A percentile compares a stretch with the other conserved stretches of the same genome.
These are phyloP conservation scores for Alternaria triticina DNA, from an alignment of 2,329 filamentous ascomycete species.

Conservation along the genomic window DNA sequence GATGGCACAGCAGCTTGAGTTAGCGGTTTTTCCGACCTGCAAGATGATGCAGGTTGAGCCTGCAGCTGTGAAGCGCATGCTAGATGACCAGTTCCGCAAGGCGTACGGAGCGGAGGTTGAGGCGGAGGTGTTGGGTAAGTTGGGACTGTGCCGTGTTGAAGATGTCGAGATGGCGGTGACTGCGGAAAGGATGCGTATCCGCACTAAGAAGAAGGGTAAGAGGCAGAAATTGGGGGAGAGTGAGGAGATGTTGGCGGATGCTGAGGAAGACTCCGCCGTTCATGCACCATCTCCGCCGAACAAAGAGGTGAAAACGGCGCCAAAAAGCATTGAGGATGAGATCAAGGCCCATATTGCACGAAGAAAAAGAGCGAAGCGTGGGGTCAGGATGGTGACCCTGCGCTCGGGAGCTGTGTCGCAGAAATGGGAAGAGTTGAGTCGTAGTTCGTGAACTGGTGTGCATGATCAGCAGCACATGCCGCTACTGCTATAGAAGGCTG, in stretches of 20 bases:
- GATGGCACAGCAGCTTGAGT: slow-evolving; percentile 2
- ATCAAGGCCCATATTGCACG: neutral
- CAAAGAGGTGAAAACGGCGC: neutral
- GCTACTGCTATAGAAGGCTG: neutral
- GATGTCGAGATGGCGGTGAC: neutral
- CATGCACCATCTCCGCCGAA: neutral
- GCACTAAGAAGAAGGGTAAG: neutral
- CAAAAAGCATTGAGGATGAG: neutral
- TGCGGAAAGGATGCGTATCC: neutral
- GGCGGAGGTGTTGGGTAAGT: neutral
- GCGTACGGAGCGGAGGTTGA: slow-evolving; percentile 2
- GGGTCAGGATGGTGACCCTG: neutral
- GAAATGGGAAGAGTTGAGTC: neutral
- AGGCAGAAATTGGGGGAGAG: neutral
- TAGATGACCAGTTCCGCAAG: slow-evolving; percentile 8
- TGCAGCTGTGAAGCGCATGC: slow-evolving; percentile 9
- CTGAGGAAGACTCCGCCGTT: neutral
- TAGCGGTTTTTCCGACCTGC: slow-evolving; percentile 1
- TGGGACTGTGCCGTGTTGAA: neutral
- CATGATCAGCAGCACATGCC: neutral
- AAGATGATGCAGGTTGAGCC: slow-evolving; percentile 16
- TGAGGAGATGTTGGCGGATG: neutral
- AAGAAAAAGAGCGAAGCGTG: neutral
- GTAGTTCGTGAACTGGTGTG: no score
- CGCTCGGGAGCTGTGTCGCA: neutral